phyloP scores from a whole-genome alignment of 2,329 filamentous ascomycete genomes.

The Neofusicoccum ribis region DNA sequence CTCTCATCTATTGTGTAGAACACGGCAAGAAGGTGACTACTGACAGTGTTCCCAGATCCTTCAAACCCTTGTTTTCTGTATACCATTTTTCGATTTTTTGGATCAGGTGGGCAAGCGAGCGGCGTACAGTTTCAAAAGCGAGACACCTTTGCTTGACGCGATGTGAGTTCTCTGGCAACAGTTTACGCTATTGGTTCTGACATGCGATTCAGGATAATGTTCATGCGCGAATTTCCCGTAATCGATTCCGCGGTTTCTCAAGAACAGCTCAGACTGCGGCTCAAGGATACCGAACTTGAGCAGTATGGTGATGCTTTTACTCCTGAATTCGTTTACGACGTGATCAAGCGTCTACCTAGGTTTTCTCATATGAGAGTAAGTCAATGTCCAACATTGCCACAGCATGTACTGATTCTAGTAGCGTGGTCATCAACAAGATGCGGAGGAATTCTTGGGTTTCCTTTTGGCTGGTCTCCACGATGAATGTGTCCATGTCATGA shows the following conservation, averaged over 20 bases:
- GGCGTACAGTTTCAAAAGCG: constrained; percentile 88
- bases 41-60: constrained; percentile 66
- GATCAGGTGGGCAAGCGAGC: constrained; percentile 82
- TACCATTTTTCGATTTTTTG: constrained; percentile 91
- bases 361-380: constrained; percentile 90
- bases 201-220: constrained; percentile 71
- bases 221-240: constrained; percentile 86
- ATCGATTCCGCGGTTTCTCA: constrained; percentile 75
- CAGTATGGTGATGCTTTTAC: constrained; percentile 88
- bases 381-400: constrained; percentile 22
- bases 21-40: constrained; percentile 21
- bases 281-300: constrained; percentile 83
- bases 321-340: constrained; percentile 93
- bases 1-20: too few species aligned
- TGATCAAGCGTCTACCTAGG: constrained; percentile 79
- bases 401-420: constrained; percentile 41
- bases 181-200: constrained; percentile 17
- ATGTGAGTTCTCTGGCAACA: constrained; percentile 62
- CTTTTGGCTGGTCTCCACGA: constrained; percentile 90
- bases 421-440: constrained; percentile 96
- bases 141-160: constrained; percentile 89
- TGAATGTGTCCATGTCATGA: constrained; percentile 80
- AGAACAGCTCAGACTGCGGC: constrained; percentile 69
- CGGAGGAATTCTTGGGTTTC: constrained; percentile 94
- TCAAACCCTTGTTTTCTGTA: constrained; percentile 91